These are phyloP conservation scores for Diphasiastrum complanatum DNA, from an alignment of 83 land plant genomes.

Conservation along the genomic window DNA sequence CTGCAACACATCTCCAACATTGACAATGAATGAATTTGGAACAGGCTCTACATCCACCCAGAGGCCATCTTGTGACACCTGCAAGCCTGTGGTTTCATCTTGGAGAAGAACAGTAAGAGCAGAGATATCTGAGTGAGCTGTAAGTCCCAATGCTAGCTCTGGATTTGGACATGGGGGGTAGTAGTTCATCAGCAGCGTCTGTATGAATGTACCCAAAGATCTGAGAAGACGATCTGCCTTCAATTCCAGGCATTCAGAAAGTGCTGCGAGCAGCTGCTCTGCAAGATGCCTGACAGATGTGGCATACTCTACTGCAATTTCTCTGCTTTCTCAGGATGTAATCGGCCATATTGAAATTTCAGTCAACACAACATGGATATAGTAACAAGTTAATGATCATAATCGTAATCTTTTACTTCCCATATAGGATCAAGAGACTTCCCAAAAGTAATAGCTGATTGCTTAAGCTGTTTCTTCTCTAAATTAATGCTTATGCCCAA, in stretches of 20 bases:
- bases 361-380: constrained; percentile 25
- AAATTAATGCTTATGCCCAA: constrained; percentile 5
- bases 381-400: constrained; percentile 32
- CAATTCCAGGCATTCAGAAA: constrained; percentile 29
- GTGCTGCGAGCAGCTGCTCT: constrained; percentile 13
- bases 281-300: constrained; percentile 14
- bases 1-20: constrained; percentile 30
- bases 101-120: constrained; percentile 30
- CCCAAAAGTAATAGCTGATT: too few relatives aligned
- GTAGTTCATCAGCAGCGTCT: constrained; percentile 5
- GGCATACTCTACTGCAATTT: constrained; percentile 12
- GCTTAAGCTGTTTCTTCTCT: background rate
- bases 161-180: constrained; percentile 45
- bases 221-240: constrained; percentile 7
- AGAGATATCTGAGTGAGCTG: constrained; percentile 27
- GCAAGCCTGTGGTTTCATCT: constrained; percentile 29
- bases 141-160: constrained; percentile 26
- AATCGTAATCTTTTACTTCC: too few relatives aligned
- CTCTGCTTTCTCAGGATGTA: constrained; percentile 8
- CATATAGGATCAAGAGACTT: too few relatives aligned
- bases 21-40: constrained; percentile 28
- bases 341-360: constrained; percentile 10
- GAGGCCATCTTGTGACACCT: constrained; percentile 19
- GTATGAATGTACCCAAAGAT: constrained; percentile 10
- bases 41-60: constrained; percentile 32